These are phyloP conservation scores for Ilyonectria destructans DNA, from an alignment of 2,329 filamentous ascomycete genomes.

Conservation along the genomic window DNA sequence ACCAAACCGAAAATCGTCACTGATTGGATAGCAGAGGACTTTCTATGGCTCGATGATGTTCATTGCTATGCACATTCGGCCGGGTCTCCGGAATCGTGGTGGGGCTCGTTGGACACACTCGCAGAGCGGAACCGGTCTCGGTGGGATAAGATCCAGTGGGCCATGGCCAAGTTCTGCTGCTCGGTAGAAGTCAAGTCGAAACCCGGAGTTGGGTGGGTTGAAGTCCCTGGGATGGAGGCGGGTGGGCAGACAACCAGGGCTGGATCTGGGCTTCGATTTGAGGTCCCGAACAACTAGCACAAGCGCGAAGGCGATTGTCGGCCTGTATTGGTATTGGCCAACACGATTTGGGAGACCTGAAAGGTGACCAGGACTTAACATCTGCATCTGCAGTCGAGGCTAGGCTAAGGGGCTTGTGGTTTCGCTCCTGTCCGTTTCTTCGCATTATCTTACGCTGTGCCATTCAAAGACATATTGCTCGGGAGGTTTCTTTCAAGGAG, in stretches of 20 bases:
- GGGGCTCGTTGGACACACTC: neutral
- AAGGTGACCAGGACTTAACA: no score
- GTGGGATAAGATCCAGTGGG: neutral
- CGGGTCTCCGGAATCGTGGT: constrained; percentile 3
- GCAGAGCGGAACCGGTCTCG: neutral
- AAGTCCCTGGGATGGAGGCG: neutral
- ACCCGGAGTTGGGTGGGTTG: constrained; percentile 3
- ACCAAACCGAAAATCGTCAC: constrained; percentile 15
- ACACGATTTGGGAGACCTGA: neutral
- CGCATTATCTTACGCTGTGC: no score
- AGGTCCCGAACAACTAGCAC: neutral
- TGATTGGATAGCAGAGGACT: neutral
- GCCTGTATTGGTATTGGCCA: neutral
- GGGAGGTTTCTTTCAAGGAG: no score
- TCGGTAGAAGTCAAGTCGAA: constrained; percentile 22
- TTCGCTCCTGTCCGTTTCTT: no score
- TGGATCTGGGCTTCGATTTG: constrained; percentile 1
- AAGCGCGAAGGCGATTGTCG: neutral
- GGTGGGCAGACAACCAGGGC: neutral
- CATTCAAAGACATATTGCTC: no score
- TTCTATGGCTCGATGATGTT: constrained; percentile 9
- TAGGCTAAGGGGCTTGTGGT: no score
- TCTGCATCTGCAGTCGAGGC: no score
- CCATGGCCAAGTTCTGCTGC: constrained; percentile 21
- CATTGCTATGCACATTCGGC: neutral